Evolutionary conservation across 169 alveolate species (phyloP), one percentile per base, ranked within the genome.

Genomic region (Cyclospora cayetanensis): DNA sequence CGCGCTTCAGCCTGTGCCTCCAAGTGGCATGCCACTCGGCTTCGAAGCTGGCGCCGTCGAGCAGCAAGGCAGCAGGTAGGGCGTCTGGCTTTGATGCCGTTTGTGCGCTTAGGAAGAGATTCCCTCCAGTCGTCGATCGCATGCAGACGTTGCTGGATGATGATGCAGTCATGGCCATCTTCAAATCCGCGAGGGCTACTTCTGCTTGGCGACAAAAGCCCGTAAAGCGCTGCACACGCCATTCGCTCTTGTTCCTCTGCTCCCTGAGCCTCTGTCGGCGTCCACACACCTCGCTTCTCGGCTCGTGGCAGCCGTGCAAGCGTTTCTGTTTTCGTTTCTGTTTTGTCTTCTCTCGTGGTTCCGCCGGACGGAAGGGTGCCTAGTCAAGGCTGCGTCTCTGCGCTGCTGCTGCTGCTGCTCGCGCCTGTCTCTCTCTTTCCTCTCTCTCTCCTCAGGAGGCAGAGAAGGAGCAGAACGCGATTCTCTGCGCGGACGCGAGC

Each of bases 81-180:
- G n/a, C n/a, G n/a, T n/a, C n/a, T n/a, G n/a, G n/a, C n/a, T 5
- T 65, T 25, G 1, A 25, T 65, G 4, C 18, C 31, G 0, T 25
- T 65, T 18, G 25, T 25, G 35, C 22, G 4, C 4, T n/a, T 29
- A 72, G 83, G 83, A 34, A 37, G 7, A 72, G 60, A n/a, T 74
- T 74, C 5, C 92, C 92, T 22, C 86, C 92, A 1, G 92, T 86
- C 9, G 55, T 86, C 25, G 43, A n/a, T 2, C 84, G 92, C 25
- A 86, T 86, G 92, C 22, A 29, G 63, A 35, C 22, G 0, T 29
- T 86, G 55, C n/a, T 66, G 52, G 83, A 66, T 18, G 92, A 65
- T 55, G 85, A 76, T 37, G 41, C 7, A 22, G 74, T 43, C 7
- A 72, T 43, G 50, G 27, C 43, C 31, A 68, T 86, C 9, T 86